Evolutionary conservation across 257 asterid genomes (phyloP).

Genomic region (Coffea canephora): DNA sequence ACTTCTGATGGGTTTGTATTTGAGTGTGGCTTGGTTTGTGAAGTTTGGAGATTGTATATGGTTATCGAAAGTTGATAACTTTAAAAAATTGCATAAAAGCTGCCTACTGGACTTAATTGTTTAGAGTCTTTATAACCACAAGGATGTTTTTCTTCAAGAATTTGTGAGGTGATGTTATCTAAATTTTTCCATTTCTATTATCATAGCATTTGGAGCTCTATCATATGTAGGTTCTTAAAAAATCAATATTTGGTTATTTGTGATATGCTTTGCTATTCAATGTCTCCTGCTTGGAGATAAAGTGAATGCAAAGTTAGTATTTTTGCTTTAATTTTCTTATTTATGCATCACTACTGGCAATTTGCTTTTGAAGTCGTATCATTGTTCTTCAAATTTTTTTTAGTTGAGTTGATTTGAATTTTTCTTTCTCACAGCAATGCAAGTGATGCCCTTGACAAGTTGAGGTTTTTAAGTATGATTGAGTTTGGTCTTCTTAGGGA

Average conservation of each 20-base stretch:
- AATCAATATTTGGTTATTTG: neutral
- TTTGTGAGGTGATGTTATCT: conserved; percentile 68
- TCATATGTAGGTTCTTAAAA: neutral
- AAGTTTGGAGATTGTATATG: neutral
- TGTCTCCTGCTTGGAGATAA: neutral
- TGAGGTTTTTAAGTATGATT: conserved; percentile 88
- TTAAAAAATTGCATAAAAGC: conserved; percentile 63
- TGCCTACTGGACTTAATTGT: conserved; percentile 89
- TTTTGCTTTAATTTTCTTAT: neutral
- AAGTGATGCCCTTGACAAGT: conserved; percentile 97
- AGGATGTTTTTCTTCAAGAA: conserved; percentile 98
- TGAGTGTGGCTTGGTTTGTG: neutral
- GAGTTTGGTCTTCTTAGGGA: conserved; percentile 87
- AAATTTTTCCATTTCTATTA: neutral
- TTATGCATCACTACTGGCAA: neutral
- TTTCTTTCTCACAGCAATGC: conserved; percentile 68
- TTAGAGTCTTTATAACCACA: conserved; percentile 96
- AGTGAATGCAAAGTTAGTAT: no score
- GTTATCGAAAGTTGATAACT: neutral
- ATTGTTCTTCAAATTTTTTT: neutral
- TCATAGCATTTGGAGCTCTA: neutral
- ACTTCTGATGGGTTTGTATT: neutral
- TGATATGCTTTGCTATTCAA: neutral
- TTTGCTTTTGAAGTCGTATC: neutral
- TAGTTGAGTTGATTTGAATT: conserved; percentile 11